phyloP scores from a whole-genome alignment of 73 alveolate species.

The Paramecium octaurelia region DNA sequence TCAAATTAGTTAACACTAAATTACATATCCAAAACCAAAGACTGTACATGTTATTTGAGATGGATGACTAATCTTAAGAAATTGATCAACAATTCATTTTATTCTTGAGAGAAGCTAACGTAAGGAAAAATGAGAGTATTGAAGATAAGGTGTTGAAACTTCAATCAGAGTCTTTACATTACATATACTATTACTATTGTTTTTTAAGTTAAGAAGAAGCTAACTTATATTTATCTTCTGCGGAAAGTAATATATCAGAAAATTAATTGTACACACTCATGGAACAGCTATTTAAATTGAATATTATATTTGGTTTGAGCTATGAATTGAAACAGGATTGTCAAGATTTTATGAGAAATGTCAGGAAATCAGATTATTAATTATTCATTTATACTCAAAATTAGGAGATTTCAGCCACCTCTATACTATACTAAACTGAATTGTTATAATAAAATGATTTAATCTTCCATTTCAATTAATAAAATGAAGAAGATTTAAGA shows the following conservation, averaged over 20 bases:
- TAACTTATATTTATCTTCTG: not conserved
- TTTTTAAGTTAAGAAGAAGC: not conserved
- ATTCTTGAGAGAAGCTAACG: not conserved
- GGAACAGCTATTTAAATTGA: not conserved
- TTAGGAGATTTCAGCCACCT: not conserved
- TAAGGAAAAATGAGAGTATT: not conserved
- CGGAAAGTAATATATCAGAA: not conserved
- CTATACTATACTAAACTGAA: not conserved
- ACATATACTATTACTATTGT: not conserved
- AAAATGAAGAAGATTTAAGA: conserved; percentile 28
- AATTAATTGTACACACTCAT: not conserved
- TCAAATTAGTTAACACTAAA: not conserved
- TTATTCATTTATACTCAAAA: not conserved
- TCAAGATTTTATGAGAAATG: not conserved
- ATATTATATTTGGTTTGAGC: not conserved
- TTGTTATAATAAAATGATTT: not conserved
- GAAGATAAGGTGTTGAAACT: not conserved
- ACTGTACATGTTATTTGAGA: not conserved
- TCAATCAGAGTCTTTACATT: not conserved
- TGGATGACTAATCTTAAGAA: not conserved
- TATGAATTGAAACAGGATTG: not conserved
- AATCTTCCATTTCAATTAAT: not conserved
- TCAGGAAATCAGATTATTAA: not conserved
- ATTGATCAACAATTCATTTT: not conserved
- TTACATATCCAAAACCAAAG: not conserved